These are phyloP conservation scores for Pisolithus sp. DNA, from an alignment of 768 basidiomycete genomes.

Conservation along the genomic window DNA sequence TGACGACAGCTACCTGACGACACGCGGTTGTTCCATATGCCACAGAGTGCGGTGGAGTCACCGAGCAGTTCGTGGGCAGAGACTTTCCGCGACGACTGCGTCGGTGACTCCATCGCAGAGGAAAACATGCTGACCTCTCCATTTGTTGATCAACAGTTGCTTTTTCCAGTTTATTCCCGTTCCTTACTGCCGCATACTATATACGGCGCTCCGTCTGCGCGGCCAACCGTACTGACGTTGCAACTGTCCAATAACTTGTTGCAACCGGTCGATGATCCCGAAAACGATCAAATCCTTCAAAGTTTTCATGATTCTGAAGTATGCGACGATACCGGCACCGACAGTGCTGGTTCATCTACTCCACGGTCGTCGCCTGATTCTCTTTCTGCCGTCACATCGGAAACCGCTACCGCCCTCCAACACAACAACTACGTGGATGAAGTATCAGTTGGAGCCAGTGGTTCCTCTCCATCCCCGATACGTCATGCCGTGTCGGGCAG, in stretches of 20 bases:
- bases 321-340: conserved; percentile 11
- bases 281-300: conserved; percentile 16
- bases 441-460: neutral
- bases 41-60: conserved; percentile 14
- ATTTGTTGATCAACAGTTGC: conserved; percentile 26
- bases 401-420: neutral
- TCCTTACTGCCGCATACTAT: conserved; percentile 1
- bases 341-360: neutral
- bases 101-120: conserved; percentile 24
- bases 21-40: conserved; percentile 9
- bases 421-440: neutral
- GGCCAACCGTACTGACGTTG: conserved; percentile 26
- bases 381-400: neutral
- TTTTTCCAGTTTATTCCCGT: conserved; percentile 6
- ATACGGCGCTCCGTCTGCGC: conserved; percentile 12
- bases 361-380: neutral
- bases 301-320: conserved; percentile 13
- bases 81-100: conserved; percentile 24
- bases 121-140: conserved; percentile 23
- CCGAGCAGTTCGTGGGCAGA: conserved; percentile 25
- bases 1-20: conserved; percentile 10
- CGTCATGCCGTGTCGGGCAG: neutral
- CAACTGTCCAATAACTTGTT: conserved; percentile 20
- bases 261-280: conserved; percentile 23
- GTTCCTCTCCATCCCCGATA: neutral